Evolutionary conservation across 2,329 filamentous ascomycete species (phyloP), one percentile per base, ranked within the genome.

Genomic region (Diplocarpon rosae): DNA sequence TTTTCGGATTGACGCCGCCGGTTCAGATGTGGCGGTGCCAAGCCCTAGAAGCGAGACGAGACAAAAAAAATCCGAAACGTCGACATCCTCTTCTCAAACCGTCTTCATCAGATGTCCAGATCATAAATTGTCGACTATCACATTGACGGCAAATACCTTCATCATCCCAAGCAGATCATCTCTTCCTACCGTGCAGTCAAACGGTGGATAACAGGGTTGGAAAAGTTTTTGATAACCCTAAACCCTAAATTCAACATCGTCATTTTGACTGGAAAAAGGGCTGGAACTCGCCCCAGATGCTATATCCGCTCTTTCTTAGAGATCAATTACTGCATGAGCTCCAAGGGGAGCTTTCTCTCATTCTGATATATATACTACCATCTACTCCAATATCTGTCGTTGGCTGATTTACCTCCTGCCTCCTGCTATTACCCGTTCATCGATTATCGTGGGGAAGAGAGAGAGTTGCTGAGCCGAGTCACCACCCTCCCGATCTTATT

Each of bases 291-390:
- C 33, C 40, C 24, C 40, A 43, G 20, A 43, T 43, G 40, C 34
- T 14, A 30, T 43, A 37, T 28, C 33, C 28, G 34, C 28, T 24
- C 11, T 17, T n/a, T 10, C 13, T 14, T 12, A 20, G 16, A 31
- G 33, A 31, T 12, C 20, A 54, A 44, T 41, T 46, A 37, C 47
- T 47, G 15, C 42, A 40, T 51, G 50, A 52, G 48, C 54, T 57
- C 52, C 50, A 49, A 30, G 49, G 24, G 49, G 56, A 51, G 51
- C 49, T 45, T 13, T 41, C 13, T 14, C 56, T 56, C 34, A 50
- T 58, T 42, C 41, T 59, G 29, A 41, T 57, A 20, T 57, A 59
- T 47, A 57, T 52, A 57, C 39, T 44, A 24, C 13, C 31, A 12
- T 42, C 40, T 20, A 39, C 37, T 38, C 43, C 28, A 12, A 47